Evolutionary conservation across 2,329 filamentous ascomycete genomes (phyloP).

Genomic region (Arthroderma sp.): DNA sequence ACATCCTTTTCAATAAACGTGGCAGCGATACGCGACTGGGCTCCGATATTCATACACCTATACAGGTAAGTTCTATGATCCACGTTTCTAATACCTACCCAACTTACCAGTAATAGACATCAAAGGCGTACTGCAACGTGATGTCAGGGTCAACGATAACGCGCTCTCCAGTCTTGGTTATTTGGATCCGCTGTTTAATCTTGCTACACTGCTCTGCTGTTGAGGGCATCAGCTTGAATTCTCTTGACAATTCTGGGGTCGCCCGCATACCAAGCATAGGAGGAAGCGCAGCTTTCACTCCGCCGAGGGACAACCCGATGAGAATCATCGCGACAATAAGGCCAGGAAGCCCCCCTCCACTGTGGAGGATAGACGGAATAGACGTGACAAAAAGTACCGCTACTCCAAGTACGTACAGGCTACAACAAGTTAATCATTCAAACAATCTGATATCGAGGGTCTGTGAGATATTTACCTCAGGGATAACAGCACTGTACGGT

Average conservation of each 20-base stretch:
- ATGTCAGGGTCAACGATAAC: slow-evolving; percentile 2
- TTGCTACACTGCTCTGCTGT: slow-evolving; percentile 24
- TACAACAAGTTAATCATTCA: background rate
- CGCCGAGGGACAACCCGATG: slow-evolving; percentile 28
- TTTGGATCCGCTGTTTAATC: slow-evolving; percentile 13
- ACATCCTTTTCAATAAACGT: slow-evolving; percentile 48
- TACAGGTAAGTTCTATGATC: slow-evolving; percentile 13
- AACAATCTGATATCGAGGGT: background rate
- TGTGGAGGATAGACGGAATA: slow-evolving; percentile 11
- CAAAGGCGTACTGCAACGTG: slow-evolving; percentile 34
- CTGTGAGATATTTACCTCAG: no score
- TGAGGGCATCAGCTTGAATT: background rate
- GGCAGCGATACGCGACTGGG: slow-evolving; percentile 46
- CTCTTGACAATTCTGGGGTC: background rate
- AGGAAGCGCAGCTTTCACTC: slow-evolving; percentile 21
- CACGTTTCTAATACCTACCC: background rate
- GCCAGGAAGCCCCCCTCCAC: slow-evolving; percentile 12
- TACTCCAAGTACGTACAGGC: slow-evolving; percentile 12
- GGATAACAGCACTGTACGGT: slow-evolving; percentile 20
- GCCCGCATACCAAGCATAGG: slow-evolving; percentile 22
- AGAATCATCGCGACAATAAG: slow-evolving; percentile 21
- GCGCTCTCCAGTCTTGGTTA: slow-evolving; percentile 12
- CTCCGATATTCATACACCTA: slow-evolving; percentile 52
- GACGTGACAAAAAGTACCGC: slow-evolving; percentile 17
- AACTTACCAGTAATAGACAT: slow-evolving; percentile 25